Conservation (phyloP, 768 basidiomycete species). For the Tylopilus cervinicoccineus region DNA sequence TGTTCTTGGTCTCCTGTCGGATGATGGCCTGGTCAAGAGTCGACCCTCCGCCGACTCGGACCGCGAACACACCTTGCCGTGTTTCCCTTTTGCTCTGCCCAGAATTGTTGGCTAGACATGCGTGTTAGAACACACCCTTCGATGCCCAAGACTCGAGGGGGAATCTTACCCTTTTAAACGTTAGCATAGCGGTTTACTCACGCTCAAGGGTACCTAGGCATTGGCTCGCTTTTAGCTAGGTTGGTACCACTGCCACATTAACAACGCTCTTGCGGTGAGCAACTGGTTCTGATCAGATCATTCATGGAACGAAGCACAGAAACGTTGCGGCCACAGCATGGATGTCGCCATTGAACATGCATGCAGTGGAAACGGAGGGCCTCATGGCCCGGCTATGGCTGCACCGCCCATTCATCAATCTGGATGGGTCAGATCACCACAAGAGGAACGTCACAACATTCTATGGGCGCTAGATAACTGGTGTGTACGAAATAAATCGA, state of each 20-base stretch:
- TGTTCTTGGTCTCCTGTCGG: slow-evolving; percentile 14
- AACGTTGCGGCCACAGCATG: neutral
- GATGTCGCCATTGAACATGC: neutral
- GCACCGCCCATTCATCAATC: neutral
- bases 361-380: neutral
- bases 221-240: slow-evolving; percentile 12
- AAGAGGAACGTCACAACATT: neutral
- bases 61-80: slow-evolving; percentile 9
- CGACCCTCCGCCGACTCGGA: neutral
- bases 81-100: neutral
- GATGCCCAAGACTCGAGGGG: neutral
- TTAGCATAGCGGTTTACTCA: neutral
- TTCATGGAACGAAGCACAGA: neutral
- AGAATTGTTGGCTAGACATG: slow-evolving; percentile 2
- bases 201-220: neutral
- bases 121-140: neutral
- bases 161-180: slow-evolving; percentile 7
- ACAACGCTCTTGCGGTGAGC: slow-evolving; percentile 1
- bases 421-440: neutral
- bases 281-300: neutral
- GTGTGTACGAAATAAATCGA: neutral
- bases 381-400: slow-evolving; percentile 5
- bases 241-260: slow-evolving; percentile 7
- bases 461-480: neutral
- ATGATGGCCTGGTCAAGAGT: neutral